Percentiles rank a stretch among this genome's conserved stretches.
Evolutionary conservation across 805 yeast genomes (phyloP).

Genomic region (Teunomyces barrocoloradensis): DNA sequence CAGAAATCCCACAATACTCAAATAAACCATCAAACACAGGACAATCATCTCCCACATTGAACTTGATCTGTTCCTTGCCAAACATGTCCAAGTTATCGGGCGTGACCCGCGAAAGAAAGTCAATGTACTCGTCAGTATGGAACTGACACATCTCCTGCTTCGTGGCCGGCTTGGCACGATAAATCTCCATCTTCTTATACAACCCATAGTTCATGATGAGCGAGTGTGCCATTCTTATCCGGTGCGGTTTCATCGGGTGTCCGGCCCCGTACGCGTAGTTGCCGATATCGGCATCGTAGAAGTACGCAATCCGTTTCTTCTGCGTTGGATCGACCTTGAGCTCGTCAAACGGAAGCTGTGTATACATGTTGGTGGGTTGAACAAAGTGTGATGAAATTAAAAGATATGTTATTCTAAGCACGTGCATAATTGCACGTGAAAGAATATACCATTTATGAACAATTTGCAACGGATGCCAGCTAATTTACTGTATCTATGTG

Average conservation of each 20-base stretch:
- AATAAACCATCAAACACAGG: constrained; percentile 79
- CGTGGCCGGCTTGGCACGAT: constrained; percentile 96
- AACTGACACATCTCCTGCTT: constrained; percentile 98
- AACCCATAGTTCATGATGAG: constrained; percentile 95
- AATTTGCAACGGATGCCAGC: too few species aligned
- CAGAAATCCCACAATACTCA: constrained; percentile 73
- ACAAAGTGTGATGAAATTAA: too few species aligned
- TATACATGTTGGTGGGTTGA: constrained; percentile 26
- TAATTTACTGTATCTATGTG: too few species aligned
- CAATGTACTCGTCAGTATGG: constrained; percentile 96
- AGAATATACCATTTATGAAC: too few species aligned
- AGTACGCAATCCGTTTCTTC: constrained; percentile 44
- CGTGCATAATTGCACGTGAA: too few species aligned
- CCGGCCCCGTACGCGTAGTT: constrained; percentile 98
- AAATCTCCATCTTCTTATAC: constrained; percentile 95
- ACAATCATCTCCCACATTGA: constrained; percentile 93
- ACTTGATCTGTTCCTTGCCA: constrained; percentile 82
- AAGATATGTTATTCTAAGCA: too few species aligned
- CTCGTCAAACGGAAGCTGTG: constrained; percentile 46
- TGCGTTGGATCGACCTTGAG: constrained; percentile 39
- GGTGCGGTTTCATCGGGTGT: constrained; percentile 98
- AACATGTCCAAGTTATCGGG: constrained; percentile 90
- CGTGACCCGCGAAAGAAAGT: constrained; percentile 83
- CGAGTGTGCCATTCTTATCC: constrained; percentile 98
- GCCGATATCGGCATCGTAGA: constrained; percentile 78